phyloP scores from a whole-genome alignment of 2,329 filamentous ascomycete species.

The Shiraia sp. region DNA sequence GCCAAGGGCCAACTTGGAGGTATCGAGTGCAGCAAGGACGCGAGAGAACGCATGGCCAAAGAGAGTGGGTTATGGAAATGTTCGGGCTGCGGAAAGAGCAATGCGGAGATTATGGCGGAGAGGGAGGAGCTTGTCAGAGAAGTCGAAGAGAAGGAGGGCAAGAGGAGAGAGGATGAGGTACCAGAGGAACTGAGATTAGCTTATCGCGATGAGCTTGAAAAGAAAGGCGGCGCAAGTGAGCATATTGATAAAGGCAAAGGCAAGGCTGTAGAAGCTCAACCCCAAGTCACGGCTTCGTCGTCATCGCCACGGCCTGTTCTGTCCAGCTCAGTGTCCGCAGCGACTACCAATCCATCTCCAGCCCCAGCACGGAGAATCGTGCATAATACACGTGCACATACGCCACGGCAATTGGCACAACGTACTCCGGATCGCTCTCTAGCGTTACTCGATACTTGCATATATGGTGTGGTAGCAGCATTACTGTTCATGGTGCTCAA shows the following conservation, averaged over 20 bases:
- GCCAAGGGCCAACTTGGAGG: constrained; percentile 88
- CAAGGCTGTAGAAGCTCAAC: constrained; percentile 11
- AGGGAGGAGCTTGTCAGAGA: constrained; percentile 63
- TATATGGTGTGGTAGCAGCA: constrained; percentile 71
- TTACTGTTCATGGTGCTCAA: constrained; percentile 70
- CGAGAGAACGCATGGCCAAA: constrained; percentile 69
- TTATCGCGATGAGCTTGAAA: constrained; percentile 72
- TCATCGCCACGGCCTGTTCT: neutral
- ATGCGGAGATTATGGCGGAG: constrained; percentile 74
- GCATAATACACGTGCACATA: constrained; percentile 14
- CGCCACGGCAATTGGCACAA: constrained; percentile 27
- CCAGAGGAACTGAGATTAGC: constrained; percentile 65
- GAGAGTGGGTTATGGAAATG: constrained; percentile 72
- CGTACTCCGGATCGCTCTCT: constrained; percentile 58
- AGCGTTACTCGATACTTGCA: constrained; percentile 80
- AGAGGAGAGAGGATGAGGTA: constrained; percentile 50
- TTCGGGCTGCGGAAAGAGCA: constrained; percentile 68
- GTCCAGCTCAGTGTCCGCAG: neutral
- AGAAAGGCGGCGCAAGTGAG: constrained; percentile 24
- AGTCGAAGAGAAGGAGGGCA: constrained; percentile 48
- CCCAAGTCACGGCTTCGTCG: neutral
- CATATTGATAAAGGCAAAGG: constrained; percentile 27
- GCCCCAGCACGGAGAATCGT: constrained; percentile 12
- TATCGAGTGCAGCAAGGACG: constrained; percentile 69
- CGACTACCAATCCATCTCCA: neutral